Conservation (phyloP, 306 rosid genomes). For the Corylus avellana region DNA sequence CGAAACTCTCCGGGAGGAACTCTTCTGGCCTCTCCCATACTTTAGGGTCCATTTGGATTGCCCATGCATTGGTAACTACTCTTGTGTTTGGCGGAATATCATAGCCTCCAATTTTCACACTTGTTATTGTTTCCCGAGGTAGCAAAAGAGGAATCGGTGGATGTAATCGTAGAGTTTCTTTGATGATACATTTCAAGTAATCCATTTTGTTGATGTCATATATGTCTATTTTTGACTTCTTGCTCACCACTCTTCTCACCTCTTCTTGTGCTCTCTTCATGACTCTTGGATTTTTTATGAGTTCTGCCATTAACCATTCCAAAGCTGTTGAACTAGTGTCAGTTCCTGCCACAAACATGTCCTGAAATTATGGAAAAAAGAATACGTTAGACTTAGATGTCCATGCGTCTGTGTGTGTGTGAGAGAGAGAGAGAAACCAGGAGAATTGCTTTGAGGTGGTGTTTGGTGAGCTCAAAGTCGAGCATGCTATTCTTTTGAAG, state of each 20-base stretch:
- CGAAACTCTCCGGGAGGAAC: conserved; percentile 39
- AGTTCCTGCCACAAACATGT: conserved; percentile 37
- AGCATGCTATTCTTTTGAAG: conserved; percentile 14
- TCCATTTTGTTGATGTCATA: conserved; percentile 30
- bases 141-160: conserved; percentile 32
- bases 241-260: conserved; percentile 29
- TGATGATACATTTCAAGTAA: conserved; percentile 31
- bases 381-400: background rate
- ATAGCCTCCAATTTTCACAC: conserved; percentile 20
- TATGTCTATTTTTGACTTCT: conserved; percentile 11
- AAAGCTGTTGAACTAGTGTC: conserved; percentile 20
- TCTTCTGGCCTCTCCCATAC: conserved; percentile 37
- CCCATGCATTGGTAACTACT: conserved; percentile 26
- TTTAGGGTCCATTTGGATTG: conserved; percentile 34
- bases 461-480: conserved; percentile 9
- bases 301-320: conserved; percentile 43
- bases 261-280: conserved; percentile 43
- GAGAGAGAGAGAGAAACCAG: conserved; percentile 11
- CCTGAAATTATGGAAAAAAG: conserved; percentile 14
- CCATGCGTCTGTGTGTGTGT: background rate
- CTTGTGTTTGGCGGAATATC: conserved; percentile 22
- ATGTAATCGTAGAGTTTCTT: conserved; percentile 37
- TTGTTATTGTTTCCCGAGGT: conserved; percentile 23
- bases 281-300: conserved; percentile 9
- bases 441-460: conserved; percentile 28